These are phyloP conservation scores for Cercophora sp. DNA, from an alignment of 495 filamentous ascomycete species.

Conservation along the genomic window DNA sequence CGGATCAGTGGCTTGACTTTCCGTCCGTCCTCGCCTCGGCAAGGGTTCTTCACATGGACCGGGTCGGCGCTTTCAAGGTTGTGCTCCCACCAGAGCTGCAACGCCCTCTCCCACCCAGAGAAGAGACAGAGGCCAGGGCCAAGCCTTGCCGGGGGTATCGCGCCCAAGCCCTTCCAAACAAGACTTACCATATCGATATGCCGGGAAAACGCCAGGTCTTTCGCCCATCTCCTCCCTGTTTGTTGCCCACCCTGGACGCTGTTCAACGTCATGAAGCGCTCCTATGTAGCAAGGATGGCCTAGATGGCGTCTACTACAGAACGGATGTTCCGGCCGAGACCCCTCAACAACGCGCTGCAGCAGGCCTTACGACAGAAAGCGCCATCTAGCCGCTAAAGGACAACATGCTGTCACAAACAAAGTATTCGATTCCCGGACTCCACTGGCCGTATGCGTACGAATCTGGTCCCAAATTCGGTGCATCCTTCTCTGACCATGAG, in stretches of 20 bases:
- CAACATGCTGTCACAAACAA: slow-evolving; percentile 12
- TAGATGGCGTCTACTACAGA: slow-evolving; percentile 11
- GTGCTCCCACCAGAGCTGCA: slow-evolving; percentile 9
- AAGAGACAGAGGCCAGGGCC: slow-evolving; percentile 1
- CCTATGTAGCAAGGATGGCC: slow-evolving; percentile 5
- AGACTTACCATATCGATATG: slow-evolving; percentile 7
- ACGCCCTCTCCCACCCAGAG: slow-evolving; percentile 2
- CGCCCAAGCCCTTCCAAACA: slow-evolving; percentile 5
- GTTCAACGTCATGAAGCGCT: slow-evolving; percentile 11
- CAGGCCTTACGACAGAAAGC: slow-evolving; percentile 5
- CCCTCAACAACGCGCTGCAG: slow-evolving; percentile 4
- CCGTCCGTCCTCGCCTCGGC: slow-evolving; percentile 9
- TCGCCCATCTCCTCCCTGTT: background rate
- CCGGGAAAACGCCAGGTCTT: slow-evolving; percentile 6
- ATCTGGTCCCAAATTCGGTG: slow-evolving; percentile 14
- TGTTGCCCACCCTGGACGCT: slow-evolving; percentile 1
- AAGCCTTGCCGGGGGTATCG: slow-evolving; percentile 9
- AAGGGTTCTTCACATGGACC: background rate
- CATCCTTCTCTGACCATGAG: slow-evolving; percentile 12
- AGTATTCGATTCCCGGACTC: slow-evolving; percentile 12
- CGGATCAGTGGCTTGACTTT: slow-evolving; percentile 14
- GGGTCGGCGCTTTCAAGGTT: slow-evolving; percentile 15
- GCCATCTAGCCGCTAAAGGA: slow-evolving; percentile 12
- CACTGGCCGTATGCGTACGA: slow-evolving; percentile 19
- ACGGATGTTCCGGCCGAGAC: slow-evolving; percentile 14